Conservation (phyloP, 2,329 filamentous ascomycete species). For the Alternaria angustiovoidea region DNA sequence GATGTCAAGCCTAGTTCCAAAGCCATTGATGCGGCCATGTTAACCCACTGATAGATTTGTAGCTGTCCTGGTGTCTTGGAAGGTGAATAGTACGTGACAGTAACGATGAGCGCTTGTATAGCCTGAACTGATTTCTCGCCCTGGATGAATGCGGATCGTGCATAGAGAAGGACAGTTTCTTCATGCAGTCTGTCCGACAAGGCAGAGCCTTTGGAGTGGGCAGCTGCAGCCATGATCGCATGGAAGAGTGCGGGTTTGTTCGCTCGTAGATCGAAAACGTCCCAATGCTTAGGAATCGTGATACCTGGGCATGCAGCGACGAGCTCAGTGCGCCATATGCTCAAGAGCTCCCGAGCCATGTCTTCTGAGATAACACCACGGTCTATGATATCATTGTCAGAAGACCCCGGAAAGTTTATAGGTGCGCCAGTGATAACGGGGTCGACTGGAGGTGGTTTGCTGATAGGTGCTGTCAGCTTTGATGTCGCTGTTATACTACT, state of each 20-base stretch:
- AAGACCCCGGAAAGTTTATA: slow-evolving; percentile 31
- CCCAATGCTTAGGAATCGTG: slow-evolving; percentile 41
- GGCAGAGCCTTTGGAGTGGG: slow-evolving; percentile 41
- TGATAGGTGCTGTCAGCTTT: slow-evolving; percentile 2
- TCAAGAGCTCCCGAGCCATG: slow-evolving; percentile 38
- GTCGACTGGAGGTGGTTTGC: slow-evolving; percentile 12
- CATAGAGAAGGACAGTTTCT: slow-evolving; percentile 45
- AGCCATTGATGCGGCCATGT: slow-evolving; percentile 49
- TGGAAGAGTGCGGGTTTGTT: slow-evolving; percentile 48
- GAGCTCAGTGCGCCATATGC: slow-evolving; percentile 43
- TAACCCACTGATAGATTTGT: slow-evolving; percentile 47
- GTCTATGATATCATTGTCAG: slow-evolving; percentile 46
- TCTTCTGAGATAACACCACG: slow-evolving; percentile 43
- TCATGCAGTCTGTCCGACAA: slow-evolving; percentile 46
- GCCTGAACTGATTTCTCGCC: slow-evolving; percentile 49
- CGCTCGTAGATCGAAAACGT: slow-evolving; percentile 37
- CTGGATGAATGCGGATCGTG: slow-evolving; percentile 45
- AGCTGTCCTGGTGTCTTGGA: slow-evolving; percentile 42
- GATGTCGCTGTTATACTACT: slow-evolving; percentile 18
- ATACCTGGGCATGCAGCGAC: slow-evolving; percentile 42
- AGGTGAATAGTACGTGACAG: slow-evolving; percentile 46
- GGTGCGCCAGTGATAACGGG: slow-evolving; percentile 17
- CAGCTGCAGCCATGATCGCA: slow-evolving; percentile 48
- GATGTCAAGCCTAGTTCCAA: slow-evolving; percentile 48
- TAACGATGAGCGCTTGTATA: slow-evolving; percentile 47